Evolutionary conservation across 805 yeast genomes (phyloP).

Genomic region (Trichomonascus vanleenenianus): DNA sequence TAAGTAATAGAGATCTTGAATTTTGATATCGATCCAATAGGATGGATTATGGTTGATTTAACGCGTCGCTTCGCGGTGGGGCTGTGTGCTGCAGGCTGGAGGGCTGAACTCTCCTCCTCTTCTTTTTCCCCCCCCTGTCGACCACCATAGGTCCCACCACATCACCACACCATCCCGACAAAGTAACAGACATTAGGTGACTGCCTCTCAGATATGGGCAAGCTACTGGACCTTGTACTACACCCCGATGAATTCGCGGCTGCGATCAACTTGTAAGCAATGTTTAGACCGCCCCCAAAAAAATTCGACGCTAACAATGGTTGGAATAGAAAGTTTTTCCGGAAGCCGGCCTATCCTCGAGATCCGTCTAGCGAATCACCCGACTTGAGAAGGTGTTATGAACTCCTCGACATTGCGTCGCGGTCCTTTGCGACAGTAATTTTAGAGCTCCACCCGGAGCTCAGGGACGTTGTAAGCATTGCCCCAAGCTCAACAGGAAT

Average conservation of each 20-base stretch:
- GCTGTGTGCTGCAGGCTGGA: no score
- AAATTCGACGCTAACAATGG: not conserved
- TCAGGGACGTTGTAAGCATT: slow-evolving; percentile 49
- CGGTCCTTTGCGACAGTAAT: slow-evolving; percentile 94
- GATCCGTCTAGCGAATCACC: slow-evolving; percentile 34
- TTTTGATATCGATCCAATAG: no score
- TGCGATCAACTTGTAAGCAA: slow-evolving; percentile 49
- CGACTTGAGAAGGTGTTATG: slow-evolving; percentile 56
- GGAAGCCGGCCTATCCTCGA: slow-evolving; percentile 46
- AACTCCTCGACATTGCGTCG: slow-evolving; percentile 61
- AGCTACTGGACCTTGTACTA: slow-evolving; percentile 44
- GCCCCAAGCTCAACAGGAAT: no score
- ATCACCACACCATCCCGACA: no score
- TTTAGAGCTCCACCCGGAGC: slow-evolving; percentile 81
- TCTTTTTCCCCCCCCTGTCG: no score
- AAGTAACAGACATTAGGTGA: no score
- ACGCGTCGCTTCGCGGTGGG: no score
- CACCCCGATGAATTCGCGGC: slow-evolving; percentile 73
- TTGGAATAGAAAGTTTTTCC: slow-evolving; percentile 37
- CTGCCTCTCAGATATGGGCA: slow-evolving; percentile 40
- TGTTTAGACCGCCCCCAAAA: not conserved
- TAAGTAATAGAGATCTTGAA: no score
- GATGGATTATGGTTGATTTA: no score
- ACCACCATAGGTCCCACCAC: no score
- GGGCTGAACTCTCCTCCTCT: no score